Conservation (phyloP, 768 basidiomycete species). For the Suillus subaureus region DNA sequence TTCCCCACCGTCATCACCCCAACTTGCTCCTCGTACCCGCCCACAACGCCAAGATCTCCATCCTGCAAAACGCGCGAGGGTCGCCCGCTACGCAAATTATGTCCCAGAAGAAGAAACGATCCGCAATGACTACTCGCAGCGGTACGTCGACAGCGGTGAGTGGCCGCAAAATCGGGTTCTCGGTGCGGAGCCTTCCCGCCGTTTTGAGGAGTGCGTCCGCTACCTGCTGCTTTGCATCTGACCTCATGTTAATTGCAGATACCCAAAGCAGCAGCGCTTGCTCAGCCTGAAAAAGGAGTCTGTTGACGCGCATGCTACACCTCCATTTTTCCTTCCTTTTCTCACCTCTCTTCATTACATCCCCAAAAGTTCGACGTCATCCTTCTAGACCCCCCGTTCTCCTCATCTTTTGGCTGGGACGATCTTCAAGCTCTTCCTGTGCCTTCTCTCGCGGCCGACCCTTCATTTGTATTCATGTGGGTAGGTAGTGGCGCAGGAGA, state of each 20-base stretch:
- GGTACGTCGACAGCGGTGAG: constrained; percentile 88
- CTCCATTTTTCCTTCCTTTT: constrained; percentile 72
- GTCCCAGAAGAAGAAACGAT: constrained; percentile 95
- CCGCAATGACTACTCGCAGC: constrained; percentile 90
- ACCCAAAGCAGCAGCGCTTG: constrained; percentile 90
- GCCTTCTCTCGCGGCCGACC: constrained; percentile 82
- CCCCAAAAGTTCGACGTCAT: constrained; percentile 88
- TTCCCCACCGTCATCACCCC: constrained; percentile 51
- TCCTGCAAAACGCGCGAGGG: constrained; percentile 74
- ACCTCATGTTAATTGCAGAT: constrained; percentile 51
- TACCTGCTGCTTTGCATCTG: constrained; percentile 2
- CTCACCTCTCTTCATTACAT: constrained; percentile 55
- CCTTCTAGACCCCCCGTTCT: constrained; percentile 88
- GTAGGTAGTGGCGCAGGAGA: constrained; percentile 90
- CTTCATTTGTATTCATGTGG: constrained; percentile 95
- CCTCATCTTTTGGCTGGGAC: constrained; percentile 84
- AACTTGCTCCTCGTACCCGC: constrained; percentile 34
- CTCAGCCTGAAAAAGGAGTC: constrained; percentile 81
- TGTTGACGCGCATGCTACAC: constrained; percentile 67
- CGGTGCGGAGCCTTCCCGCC: constrained; percentile 83
- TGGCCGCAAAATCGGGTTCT: constrained; percentile 95
- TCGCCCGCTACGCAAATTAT: constrained; percentile 76
- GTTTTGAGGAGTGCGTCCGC: constrained; percentile 87
- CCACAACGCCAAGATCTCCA: constrained; percentile 54
- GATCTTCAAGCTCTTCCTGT: constrained; percentile 82